Evolutionary conservation across 2,329 filamentous ascomycete genomes (phyloP).

Genomic region (Lasiodiplodia hormozganensis): DNA sequence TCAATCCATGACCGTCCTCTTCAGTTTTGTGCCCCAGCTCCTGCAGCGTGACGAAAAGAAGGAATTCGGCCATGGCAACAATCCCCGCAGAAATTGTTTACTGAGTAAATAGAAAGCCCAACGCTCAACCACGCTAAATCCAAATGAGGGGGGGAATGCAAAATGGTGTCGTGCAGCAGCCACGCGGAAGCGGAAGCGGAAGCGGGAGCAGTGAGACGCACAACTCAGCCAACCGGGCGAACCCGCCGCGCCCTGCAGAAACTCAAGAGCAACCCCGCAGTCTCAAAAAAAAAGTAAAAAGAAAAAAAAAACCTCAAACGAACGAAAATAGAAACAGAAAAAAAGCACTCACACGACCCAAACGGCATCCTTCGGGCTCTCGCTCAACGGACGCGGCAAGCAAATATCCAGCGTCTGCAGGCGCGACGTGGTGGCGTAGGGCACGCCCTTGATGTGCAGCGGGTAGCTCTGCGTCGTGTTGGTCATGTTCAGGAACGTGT

Average conservation of each 20-base stretch:
- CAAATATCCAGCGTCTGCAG: constrained; percentile 54
- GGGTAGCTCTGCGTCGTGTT: constrained; percentile 27
- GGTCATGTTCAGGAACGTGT: constrained; percentile 16
- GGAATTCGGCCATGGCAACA: too few relatives aligned
- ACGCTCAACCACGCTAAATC: too few relatives aligned
- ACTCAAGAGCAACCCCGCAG: not conserved
- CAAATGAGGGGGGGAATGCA: not conserved
- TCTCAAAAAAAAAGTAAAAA: too few relatives aligned
- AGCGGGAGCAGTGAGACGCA: not conserved
- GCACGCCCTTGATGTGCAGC: constrained; percentile 35
- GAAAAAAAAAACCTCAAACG: not conserved
- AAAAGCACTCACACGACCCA: constrained; percentile 45
- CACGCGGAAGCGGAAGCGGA: constrained; percentile 17
- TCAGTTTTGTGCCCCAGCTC: too few relatives aligned
- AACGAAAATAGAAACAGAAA: not conserved
- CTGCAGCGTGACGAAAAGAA: too few relatives aligned
- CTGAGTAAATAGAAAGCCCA: too few relatives aligned
- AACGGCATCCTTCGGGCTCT: constrained; percentile 34
- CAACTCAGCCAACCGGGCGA: not conserved
- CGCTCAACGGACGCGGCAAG: constrained; percentile 44
- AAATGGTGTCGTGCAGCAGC: not conserved
- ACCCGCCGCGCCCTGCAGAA: not conserved
- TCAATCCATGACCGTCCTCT: too few relatives aligned
- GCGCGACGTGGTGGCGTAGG: constrained; percentile 39
- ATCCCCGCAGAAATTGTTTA: too few relatives aligned